These are phyloP conservation scores for Suillus plorans DNA, from an alignment of 768 basidiomycete genomes.

Conservation along the genomic window DNA sequence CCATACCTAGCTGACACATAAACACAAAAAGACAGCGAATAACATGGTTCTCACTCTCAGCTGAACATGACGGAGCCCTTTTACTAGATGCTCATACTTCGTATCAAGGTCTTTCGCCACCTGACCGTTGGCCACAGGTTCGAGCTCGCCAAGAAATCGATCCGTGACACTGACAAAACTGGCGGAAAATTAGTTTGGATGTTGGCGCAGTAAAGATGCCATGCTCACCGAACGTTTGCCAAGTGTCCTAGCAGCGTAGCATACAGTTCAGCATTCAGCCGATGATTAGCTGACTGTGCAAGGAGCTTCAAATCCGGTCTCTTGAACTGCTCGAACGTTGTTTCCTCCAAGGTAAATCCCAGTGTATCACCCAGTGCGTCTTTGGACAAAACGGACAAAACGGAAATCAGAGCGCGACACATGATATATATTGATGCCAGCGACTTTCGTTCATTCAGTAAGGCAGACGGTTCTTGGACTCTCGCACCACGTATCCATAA, in stretches of 20 bases:
- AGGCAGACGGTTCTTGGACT: conserved; percentile 45
- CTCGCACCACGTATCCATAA: conserved; percentile 31
- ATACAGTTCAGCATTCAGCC: conserved; percentile 79
- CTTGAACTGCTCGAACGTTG: conserved; percentile 83
- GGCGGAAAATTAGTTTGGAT: background rate
- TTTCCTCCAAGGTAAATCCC: conserved; percentile 82
- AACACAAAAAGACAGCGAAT: conserved; percentile 1
- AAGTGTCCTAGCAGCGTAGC: conserved; percentile 83
- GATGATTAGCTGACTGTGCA: conserved; percentile 70
- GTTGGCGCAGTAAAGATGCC: background rate
- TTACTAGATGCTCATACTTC: conserved; percentile 82
- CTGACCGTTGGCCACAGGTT: conserved; percentile 70
- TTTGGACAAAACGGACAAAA: conserved; percentile 70
- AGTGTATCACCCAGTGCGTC: conserved; percentile 77
- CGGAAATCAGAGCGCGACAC: conserved; percentile 80
- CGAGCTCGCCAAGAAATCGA: conserved; percentile 79
- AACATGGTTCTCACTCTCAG: conserved; percentile 58
- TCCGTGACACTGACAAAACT: conserved; percentile 94
- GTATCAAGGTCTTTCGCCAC: conserved; percentile 79
- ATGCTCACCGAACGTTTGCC: conserved; percentile 66
- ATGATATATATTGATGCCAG: conserved; percentile 87
- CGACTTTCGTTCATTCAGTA: conserved; percentile 72
- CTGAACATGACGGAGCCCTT: conserved; percentile 77
- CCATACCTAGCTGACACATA: conserved; percentile 65
- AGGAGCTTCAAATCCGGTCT: conserved; percentile 67